phyloP scores from a whole-genome alignment of 179 eudicot species.

The Kewa caespitosa region DNA sequence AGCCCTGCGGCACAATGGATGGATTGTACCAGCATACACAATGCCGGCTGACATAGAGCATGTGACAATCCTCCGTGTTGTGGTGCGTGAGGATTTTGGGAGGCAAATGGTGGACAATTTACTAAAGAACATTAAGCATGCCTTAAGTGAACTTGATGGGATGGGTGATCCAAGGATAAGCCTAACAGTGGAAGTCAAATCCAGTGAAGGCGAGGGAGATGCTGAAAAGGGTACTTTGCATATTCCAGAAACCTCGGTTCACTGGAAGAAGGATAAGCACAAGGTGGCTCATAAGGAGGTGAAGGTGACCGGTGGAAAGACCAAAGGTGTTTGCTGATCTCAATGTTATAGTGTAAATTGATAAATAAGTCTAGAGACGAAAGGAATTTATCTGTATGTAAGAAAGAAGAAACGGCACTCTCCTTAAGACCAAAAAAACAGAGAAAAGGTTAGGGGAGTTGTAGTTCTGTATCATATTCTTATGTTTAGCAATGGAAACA shows the following conservation, averaged over 20 bases:
- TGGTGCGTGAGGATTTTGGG: slow-evolving; percentile 41
- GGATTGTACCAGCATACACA: slow-evolving; percentile 45
- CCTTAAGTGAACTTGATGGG: slow-evolving; percentile 28
- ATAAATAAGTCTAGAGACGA: background rate
- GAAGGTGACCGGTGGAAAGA: slow-evolving; percentile 40
- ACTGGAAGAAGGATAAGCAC: slow-evolving; percentile 38
- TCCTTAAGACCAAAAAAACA: background rate
- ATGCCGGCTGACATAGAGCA: slow-evolving; percentile 45
- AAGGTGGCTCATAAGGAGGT: slow-evolving; percentile 32
- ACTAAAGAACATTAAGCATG: slow-evolving; percentile 35
- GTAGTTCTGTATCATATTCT: background rate
- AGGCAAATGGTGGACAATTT: slow-evolving; percentile 41
- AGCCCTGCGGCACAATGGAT: slow-evolving; percentile 35
- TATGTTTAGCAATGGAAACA: background rate
- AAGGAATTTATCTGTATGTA: background rate
- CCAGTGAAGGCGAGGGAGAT: slow-evolving; percentile 29
- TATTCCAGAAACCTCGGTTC: slow-evolving; percentile 42
- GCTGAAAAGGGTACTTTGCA: slow-evolving; percentile 26
- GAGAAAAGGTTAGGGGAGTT: too few relatives aligned
- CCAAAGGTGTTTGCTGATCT: slow-evolving; percentile 39
- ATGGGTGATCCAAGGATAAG: slow-evolving; percentile 25
- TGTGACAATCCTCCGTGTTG: slow-evolving; percentile 37
- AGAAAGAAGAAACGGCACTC: background rate
- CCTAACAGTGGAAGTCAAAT: slow-evolving; percentile 40
- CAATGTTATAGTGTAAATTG: background rate